Percentiles rank a stretch among this genome's conserved stretches.
phyloP scores from a whole-genome alignment of 345 rosid species.

The Salix purpurea region DNA sequence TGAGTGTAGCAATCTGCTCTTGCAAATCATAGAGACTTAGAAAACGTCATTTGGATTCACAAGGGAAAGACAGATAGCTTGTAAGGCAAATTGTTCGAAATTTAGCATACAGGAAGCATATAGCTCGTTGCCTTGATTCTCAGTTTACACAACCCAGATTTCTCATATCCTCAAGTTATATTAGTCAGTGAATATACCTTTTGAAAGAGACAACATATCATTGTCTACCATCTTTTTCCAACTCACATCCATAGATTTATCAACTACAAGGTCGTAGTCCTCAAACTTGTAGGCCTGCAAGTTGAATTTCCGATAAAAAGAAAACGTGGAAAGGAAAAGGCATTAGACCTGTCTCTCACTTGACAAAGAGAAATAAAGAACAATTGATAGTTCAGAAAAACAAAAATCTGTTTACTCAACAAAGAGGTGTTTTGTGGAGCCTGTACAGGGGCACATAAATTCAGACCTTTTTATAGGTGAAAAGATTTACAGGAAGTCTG shows the following conservation, averaged over 20 bases:
- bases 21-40: conserved; percentile 5
- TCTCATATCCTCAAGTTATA: neutral
- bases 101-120: neutral
- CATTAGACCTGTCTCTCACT: neutral
- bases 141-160: neutral
- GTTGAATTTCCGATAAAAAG: neutral
- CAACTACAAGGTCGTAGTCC: conserved; percentile 29
- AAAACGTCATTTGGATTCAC: neutral
- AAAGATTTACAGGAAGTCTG: neutral
- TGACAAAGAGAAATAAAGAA: neutral
- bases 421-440: no score
- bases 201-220: conserved; percentile 29
- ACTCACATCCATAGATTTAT: conserved; percentile 34
- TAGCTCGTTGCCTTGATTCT: neutral
- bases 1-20: conserved; percentile 37
- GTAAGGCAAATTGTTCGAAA: neutral
- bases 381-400: neutral
- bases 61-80: neutral
- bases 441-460: no score
- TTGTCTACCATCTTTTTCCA: conserved; percentile 40
- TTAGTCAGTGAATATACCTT: conserved; percentile 31
- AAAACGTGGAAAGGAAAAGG: neutral
- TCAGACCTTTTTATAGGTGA: neutral
- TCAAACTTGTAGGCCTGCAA: conserved; percentile 25
- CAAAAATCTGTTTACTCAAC: neutral